phyloP scores from a whole-genome alignment of 2,329 filamentous ascomycete species.

The Aspergillus thermomutatus region DNA sequence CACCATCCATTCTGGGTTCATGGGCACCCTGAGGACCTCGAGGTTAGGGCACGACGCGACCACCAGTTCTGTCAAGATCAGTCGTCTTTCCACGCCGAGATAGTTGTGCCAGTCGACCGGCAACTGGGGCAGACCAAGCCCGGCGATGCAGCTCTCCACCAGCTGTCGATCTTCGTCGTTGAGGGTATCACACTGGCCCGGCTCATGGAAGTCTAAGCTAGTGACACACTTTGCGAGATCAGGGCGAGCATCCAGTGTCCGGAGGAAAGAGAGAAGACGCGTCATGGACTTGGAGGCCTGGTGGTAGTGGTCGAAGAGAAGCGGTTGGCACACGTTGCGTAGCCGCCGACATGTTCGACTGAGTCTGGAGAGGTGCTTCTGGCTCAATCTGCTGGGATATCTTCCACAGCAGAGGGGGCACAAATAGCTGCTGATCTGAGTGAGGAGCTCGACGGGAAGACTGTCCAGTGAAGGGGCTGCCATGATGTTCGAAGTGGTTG shows the following conservation, averaged over 20 bases:
- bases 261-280: slow-evolving; percentile 1
- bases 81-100: not conserved
- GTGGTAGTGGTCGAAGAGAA: not conserved
- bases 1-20: not conserved
- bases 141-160: slow-evolving; percentile 1
- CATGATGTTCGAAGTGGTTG: not conserved
- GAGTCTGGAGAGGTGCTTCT: not conserved
- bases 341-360: slow-evolving; percentile 2
- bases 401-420: not conserved
- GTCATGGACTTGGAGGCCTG: not conserved
- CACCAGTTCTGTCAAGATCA: not conserved
- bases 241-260: not conserved
- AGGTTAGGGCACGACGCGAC: not conserved
- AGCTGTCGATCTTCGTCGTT: not conserved
- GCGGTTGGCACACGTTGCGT: not conserved
- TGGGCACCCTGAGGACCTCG: not conserved
- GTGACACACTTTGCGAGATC: slow-evolving; percentile 2
- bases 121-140: not conserved
- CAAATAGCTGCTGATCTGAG: not conserved
- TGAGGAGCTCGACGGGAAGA: not conserved
- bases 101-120: not conserved
- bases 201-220: not conserved
- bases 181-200: not conserved
- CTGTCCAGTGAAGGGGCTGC: not conserved
- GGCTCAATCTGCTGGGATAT: not conserved